phyloP scores from a whole-genome alignment of 108 stramenopile species.

The Aureococcus anophagefferens region DNA sequence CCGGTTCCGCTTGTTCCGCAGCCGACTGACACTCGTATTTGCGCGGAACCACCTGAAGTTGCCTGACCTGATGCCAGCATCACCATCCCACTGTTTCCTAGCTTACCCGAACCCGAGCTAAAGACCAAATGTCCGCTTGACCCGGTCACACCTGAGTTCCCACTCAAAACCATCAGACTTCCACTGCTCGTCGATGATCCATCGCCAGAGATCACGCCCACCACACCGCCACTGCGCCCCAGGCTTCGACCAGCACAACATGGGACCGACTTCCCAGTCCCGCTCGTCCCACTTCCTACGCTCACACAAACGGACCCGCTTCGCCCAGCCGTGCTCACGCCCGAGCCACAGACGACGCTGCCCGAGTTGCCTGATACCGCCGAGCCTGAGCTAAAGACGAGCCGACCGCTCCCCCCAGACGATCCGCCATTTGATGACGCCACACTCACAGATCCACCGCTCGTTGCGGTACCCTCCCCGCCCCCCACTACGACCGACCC shows the following conservation, averaged over 20 bases:
- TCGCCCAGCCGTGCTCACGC: slow-evolving; percentile 23
- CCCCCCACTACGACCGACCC: neutral
- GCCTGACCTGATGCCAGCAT: neutral
- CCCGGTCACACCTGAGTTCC: too few relatives aligned
- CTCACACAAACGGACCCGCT: slow-evolving; percentile 29
- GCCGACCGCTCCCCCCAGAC: neutral
- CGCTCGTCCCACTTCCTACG: too few relatives aligned
- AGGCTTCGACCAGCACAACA: too few relatives aligned
- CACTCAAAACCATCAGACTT: too few relatives aligned
- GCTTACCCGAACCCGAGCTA: too few relatives aligned
- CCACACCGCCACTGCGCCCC: neutral
- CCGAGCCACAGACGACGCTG: slow-evolving; percentile 4
- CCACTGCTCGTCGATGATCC: neutral
- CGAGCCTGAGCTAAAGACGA: neutral
- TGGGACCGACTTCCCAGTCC: too few relatives aligned
- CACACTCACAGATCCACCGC: neutral
- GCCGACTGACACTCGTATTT: too few relatives aligned
- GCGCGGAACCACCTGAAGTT: too few relatives aligned
- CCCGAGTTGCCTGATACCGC: neutral
- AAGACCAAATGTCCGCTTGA: neutral
- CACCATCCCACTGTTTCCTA: too few relatives aligned
- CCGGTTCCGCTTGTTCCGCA: too few relatives aligned
- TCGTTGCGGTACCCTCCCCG: neutral
- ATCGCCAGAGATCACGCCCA: neutral
- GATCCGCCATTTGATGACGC: neutral